Evolutionary conservation across 768 basidiomycete species (phyloP).

Genomic region (Pisolithus microcarpus): DNA sequence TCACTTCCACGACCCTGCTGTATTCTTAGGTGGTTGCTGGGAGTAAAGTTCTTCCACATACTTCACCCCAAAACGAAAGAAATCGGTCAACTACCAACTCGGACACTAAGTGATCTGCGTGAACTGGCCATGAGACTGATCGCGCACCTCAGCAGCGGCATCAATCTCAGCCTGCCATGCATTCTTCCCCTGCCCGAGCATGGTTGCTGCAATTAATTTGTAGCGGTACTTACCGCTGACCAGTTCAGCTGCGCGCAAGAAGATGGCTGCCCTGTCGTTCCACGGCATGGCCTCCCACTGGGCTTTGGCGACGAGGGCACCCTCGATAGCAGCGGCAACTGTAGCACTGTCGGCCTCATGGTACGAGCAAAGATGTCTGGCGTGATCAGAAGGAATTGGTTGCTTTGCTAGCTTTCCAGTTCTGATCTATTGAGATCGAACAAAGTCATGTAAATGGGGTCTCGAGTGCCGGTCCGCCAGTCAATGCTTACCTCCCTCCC

Average conservation of each 20-base stretch:
- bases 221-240: constrained; percentile 94
- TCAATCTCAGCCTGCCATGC: constrained; percentile 99
- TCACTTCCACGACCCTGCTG: constrained; percentile 90
- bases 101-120: constrained; percentile 3
- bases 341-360: constrained; percentile 80
- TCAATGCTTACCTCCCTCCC: constrained; percentile 63
- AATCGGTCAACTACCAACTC: constrained; percentile 63
- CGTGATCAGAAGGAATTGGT: constrained; percentile 80
- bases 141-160: constrained; percentile 87
- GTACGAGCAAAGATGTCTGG: constrained; percentile 72
- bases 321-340: constrained; percentile 74
- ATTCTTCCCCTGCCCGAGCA: constrained; percentile 98
- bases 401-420: constrained; percentile 77
- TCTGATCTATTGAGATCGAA: constrained; percentile 47
- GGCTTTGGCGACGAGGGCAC: constrained; percentile 77
- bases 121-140: background rate
- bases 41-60: constrained; percentile 93
- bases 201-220: constrained; percentile 91
- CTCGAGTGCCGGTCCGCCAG: background rate
- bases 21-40: constrained; percentile 84
- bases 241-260: constrained; percentile 96
- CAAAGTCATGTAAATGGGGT: constrained; percentile 1
- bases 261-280: constrained; percentile 96
- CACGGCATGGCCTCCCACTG: constrained; percentile 95
- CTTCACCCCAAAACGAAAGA: constrained; percentile 94